Percentiles rank a stretch among this genome's conserved stretches.
Conservation (phyloP, 1,139 yeast genomes). For the Candida dubliniensis region DNA sequence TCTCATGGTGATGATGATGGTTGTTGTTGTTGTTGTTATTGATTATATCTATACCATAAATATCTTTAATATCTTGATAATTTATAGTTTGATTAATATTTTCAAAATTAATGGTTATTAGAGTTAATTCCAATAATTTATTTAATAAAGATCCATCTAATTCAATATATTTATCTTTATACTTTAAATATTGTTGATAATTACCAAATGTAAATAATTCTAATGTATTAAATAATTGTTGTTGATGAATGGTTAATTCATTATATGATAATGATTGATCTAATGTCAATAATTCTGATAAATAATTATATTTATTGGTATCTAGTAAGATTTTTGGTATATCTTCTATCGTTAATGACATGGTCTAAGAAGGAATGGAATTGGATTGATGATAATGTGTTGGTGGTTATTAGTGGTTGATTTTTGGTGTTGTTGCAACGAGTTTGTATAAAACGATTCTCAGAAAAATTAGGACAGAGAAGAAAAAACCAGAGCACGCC, state of each 20-base stretch:
- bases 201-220: constrained; percentile 44
- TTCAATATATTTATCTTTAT: constrained; percentile 18
- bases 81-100: constrained; percentile 24
- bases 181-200: constrained; percentile 24
- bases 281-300: constrained; percentile 10
- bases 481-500: too few relatives aligned
- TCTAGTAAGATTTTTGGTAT: constrained; percentile 6
- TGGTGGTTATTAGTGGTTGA: too few relatives aligned
- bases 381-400: too few relatives aligned
- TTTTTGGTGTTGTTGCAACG: too few relatives aligned
- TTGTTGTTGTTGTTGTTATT: background rate
- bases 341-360: constrained; percentile 3
- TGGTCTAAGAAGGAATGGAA: background rate
- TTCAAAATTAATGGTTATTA: constrained; percentile 26
- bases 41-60: constrained; percentile 19
- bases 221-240: constrained; percentile 20
- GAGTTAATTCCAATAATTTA: constrained; percentile 31
- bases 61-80: constrained; percentile 1
- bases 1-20: too few relatives aligned
- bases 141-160: constrained; percentile 16
- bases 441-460: too few relatives aligned
- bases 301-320: constrained; percentile 8
- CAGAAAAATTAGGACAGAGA: too few relatives aligned
- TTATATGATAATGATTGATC: background rate
- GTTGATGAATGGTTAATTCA: background rate